Evolutionary conservation across 129 eudicot genomes (phyloP).

Genomic region (Escallonia herrerae): DNA sequence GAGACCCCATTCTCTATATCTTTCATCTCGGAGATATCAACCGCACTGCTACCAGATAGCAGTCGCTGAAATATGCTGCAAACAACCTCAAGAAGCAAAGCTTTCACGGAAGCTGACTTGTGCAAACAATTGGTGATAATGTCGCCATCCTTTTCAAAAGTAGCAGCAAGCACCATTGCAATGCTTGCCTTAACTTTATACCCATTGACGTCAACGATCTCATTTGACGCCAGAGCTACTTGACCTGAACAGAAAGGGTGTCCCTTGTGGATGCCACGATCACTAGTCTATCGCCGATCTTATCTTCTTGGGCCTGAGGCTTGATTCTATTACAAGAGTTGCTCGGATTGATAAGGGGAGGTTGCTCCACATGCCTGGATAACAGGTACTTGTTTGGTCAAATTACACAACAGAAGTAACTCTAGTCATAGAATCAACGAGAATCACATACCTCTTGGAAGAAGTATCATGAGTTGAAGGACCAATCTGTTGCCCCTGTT

Average conservation of each 20-base stretch:
- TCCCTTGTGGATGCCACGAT: background rate
- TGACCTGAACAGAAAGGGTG: background rate
- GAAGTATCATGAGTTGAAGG: background rate
- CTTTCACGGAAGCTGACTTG: conserved; percentile 19
- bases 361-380: background rate
- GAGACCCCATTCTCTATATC: conserved; percentile 9
- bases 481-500: background rate
- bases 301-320: background rate
- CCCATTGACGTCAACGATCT: conserved; percentile 18
- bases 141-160: conserved; percentile 28
- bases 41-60: conserved; percentile 7
- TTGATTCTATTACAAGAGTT: background rate
- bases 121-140: conserved; percentile 19
- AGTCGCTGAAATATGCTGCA: conserved; percentile 19
- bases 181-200: conserved; percentile 32
- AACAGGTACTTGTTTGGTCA: no score
- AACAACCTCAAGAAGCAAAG: conserved; percentile 19
- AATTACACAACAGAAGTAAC: background rate
- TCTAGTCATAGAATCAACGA: background rate
- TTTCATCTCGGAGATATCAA: conserved; percentile 8
- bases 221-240: background rate
- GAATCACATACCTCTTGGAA: background rate
- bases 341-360: background rate
- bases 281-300: no score
- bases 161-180: conserved; percentile 28